Percentiles rank a stretch among this genome's conserved stretches.
Evolutionary conservation across 306 rosid species (phyloP).

Genomic region (Canavalia ensiformis): DNA sequence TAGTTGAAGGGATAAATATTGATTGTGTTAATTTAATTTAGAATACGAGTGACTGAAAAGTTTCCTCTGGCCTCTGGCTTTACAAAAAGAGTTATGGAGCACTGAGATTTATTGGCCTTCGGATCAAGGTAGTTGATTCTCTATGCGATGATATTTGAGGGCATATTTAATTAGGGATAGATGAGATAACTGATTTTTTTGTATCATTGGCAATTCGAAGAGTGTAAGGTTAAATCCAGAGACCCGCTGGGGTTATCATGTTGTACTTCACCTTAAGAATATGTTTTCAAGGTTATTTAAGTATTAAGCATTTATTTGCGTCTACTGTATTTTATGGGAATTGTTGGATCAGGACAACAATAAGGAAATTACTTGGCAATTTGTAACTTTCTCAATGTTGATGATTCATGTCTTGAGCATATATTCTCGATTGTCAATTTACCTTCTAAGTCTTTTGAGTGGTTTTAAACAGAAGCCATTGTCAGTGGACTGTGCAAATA

Average conservation of each 20-base stretch:
- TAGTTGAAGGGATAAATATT: slow-evolving; percentile 5
- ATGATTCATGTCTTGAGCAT: neutral
- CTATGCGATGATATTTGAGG: neutral
- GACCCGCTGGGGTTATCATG: slow-evolving; percentile 7
- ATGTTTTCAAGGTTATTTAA: slow-evolving; percentile 24
- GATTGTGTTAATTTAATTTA: slow-evolving; percentile 21
- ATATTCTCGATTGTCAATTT: neutral
- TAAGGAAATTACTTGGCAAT: slow-evolving; percentile 1
- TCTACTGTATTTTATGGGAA: slow-evolving; percentile 23
- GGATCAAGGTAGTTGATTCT: slow-evolving; percentile 30
- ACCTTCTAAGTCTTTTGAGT: neutral
- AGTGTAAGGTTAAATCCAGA: neutral
- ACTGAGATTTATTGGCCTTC: slow-evolving; percentile 13
- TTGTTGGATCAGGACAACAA: neutral
- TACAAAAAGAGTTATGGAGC: neutral
- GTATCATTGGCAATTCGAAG: slow-evolving; percentile 13
- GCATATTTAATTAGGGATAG: neutral
- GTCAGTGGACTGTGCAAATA: neutral
- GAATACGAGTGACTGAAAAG: neutral
- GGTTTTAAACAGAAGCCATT: neutral
- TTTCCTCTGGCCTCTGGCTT: slow-evolving; percentile 33
- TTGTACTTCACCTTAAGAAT: neutral
- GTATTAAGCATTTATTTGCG: neutral
- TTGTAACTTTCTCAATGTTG: neutral
- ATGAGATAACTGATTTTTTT: neutral